Base-by-base conservation (phyloP, 345 rosid species). In the Trapa bicornis region DNA sequence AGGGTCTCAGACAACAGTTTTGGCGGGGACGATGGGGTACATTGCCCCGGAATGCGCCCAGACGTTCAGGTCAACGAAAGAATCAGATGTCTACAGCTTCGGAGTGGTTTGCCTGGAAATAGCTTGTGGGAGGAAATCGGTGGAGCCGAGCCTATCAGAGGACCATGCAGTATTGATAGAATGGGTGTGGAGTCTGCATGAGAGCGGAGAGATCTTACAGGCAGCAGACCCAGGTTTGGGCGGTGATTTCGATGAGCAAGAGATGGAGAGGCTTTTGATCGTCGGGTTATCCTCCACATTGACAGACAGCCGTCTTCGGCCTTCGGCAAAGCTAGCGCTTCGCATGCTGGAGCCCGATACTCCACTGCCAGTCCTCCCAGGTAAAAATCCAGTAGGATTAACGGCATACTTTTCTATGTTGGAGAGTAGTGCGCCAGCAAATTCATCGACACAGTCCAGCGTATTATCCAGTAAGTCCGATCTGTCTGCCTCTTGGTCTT, bases 1-100 rank as follows among this genome's bases (percentile, higher is more conserved):
- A 47, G 68, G 35, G 47, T 29, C 68, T 2, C 56, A 48, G 16
- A 66, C 68, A 11, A 43, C 68, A 47, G 56, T 45, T 47, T 29
- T 47, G 36, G 57, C 39, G 6, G 80, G 83, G 54, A 80, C 80
- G 17, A 76, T 74, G 74, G 80, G 83, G 11, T 79, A 79, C 67
- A 38, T 79, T 15, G 83, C 80, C 61, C 83, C 83, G 12, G 83
- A 80, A 64, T 80, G 77, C 65, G 74, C 72, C 37, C 75, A 69
- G 15, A 69, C 54, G 37, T 75, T 75, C 17, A 74, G 70, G 54
- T 78, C 80, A 2, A 76, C 78, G 4, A 79, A 76, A 69, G 75
- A 72, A 56, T 73, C 83, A 3, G 80, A 80, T 64, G 78, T 80
- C 33, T 76, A 72, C 50, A 80, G 83, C 56, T 80, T 71, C 15